Conservation (phyloP, 768 basidiomycete genomes). For the Guyanaporus albipodus region DNA sequence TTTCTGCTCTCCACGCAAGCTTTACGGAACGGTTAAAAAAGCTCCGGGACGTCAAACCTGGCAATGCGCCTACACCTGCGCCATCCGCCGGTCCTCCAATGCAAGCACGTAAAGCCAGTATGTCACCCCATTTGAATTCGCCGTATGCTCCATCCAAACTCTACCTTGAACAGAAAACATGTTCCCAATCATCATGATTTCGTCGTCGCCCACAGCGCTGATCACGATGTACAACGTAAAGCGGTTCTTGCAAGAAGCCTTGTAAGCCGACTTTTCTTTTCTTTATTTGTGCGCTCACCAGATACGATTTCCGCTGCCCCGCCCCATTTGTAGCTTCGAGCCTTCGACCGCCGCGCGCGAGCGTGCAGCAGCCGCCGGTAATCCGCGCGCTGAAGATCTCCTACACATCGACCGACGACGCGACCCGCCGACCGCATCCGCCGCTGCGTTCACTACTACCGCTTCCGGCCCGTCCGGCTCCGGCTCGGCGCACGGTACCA, state of each 20-base stretch:
- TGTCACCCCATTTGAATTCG: slow-evolving; percentile 24
- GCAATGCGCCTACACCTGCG: slow-evolving; percentile 38
- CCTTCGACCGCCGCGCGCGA: slow-evolving; percentile 71
- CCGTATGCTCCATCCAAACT: no score
- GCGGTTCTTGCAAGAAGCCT: slow-evolving; percentile 85
- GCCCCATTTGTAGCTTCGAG: slow-evolving; percentile 51
- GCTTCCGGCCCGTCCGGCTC: slow-evolving; percentile 2
- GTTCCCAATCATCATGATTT: slow-evolving; percentile 96
- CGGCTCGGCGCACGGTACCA: slow-evolving; percentile 23
- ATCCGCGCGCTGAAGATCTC: slow-evolving; percentile 73
- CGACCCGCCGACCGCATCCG: slow-evolving; percentile 38
- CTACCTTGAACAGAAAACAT: slow-evolving; percentile 48
- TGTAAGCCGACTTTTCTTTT: slow-evolving; percentile 42
- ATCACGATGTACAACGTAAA: slow-evolving; percentile 72
- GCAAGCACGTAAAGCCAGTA: slow-evolving; percentile 68
- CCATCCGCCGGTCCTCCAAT: slow-evolving; percentile 37
- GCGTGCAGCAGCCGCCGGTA: slow-evolving; percentile 65
- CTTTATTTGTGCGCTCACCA: not conserved
- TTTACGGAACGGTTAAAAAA: slow-evolving; percentile 79
- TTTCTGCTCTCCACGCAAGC: slow-evolving; percentile 58
- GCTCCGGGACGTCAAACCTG: slow-evolving; percentile 60
- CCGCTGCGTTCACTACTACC: slow-evolving; percentile 7
- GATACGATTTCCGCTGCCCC: no score
- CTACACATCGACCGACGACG: slow-evolving; percentile 84
- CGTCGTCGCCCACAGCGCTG: slow-evolving; percentile 86